A percentile compares a stretch with the other conserved stretches of the same genome.
phyloP scores from a whole-genome alignment of 2,329 filamentous ascomycete genomes.

The Ascosphaera apis region DNA sequence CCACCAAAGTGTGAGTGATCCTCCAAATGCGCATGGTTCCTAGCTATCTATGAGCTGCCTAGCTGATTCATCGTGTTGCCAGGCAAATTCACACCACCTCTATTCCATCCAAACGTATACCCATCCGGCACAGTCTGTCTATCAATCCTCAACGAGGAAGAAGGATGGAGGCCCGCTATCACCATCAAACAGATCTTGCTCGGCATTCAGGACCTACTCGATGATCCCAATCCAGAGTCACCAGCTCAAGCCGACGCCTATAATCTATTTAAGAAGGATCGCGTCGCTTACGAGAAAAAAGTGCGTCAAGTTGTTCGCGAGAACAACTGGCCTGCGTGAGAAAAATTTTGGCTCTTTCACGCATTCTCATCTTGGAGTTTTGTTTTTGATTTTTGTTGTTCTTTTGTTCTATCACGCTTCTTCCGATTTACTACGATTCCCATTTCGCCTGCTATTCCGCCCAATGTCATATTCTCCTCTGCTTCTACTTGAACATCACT shows the following conservation, averaged over 20 bases:
- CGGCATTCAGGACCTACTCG: slow-evolving; percentile 82
- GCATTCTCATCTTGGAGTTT: too few species aligned
- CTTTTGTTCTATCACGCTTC: too few species aligned
- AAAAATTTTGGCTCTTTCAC: neutral
- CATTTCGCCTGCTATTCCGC: too few species aligned
- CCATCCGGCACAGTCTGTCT: slow-evolving; percentile 94
- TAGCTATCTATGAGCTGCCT: too few species aligned
- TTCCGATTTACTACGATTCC: too few species aligned
- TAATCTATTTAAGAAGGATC: slow-evolving; percentile 85
- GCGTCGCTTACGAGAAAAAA: slow-evolving; percentile 65
- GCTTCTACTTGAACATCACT: too few species aligned
- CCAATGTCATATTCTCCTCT: too few species aligned
- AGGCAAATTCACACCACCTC: slow-evolving; percentile 91
- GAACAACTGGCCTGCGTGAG: slow-evolving; percentile 26
- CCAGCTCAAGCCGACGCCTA: slow-evolving; percentile 95
- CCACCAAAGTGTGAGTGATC: slow-evolving; percentile 65
- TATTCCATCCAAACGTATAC: slow-evolving; percentile 98
- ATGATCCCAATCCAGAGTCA: slow-evolving; percentile 92
- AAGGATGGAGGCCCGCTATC: slow-evolving; percentile 95
- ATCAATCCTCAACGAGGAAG: slow-evolving; percentile 93
- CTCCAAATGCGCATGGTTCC: neutral
- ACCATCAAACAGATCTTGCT: slow-evolving; percentile 95
- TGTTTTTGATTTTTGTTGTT: too few species aligned
- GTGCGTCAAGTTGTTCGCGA: slow-evolving; percentile 71
- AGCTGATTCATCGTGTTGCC: neutral